Percentiles rank a stretch among this genome's conserved stretches.
Evolutionary conservation across 108 stramenopile species (phyloP).

Genomic region (Discostella stelligeroides): DNA sequence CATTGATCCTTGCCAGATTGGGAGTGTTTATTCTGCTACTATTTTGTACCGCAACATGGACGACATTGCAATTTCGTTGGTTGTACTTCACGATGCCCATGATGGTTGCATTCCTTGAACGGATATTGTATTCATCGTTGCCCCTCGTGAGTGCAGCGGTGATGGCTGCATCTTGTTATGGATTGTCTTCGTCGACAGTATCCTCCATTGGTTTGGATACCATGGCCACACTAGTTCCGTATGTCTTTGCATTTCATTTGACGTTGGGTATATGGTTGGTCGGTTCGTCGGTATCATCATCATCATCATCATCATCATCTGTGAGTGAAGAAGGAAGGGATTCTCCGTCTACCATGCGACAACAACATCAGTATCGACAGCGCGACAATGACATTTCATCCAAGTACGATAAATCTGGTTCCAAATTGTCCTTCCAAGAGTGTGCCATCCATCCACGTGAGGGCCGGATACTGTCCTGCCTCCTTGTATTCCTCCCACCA

Average conservation of each 20-base stretch:
- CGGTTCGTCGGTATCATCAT: conserved; percentile 34
- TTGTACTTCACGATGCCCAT: conserved; percentile 49
- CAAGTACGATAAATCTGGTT: background rate
- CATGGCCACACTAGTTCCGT: conserved; percentile 49
- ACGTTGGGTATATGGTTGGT: conserved; percentile 51
- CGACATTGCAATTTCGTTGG: conserved; percentile 65
- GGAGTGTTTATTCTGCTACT: background rate
- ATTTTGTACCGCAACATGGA: conserved; percentile 58
- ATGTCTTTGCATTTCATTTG: conserved; percentile 62
- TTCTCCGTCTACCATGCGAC: conserved; percentile 1
- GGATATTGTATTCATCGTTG: conserved; percentile 57
- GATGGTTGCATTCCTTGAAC: conserved; percentile 49
- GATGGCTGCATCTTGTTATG: conserved; percentile 36
- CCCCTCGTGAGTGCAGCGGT: conserved; percentile 56
- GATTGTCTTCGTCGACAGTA: conserved; percentile 23
- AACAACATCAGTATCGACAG: conserved; percentile 1
- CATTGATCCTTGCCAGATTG: conserved; percentile 1
- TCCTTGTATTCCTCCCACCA: conserved; percentile 63
- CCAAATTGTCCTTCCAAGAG: background rate
- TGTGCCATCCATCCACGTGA: conserved; percentile 40
- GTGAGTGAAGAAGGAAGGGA: conserved; percentile 13
- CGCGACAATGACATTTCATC: background rate
- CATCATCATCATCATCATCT: conserved; percentile 5
- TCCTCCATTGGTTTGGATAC: conserved; percentile 52
- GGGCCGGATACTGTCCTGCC: conserved; percentile 52